Base-by-base conservation (phyloP, 305 asterid genomes). In the Fraxinus sp. region DNA sequence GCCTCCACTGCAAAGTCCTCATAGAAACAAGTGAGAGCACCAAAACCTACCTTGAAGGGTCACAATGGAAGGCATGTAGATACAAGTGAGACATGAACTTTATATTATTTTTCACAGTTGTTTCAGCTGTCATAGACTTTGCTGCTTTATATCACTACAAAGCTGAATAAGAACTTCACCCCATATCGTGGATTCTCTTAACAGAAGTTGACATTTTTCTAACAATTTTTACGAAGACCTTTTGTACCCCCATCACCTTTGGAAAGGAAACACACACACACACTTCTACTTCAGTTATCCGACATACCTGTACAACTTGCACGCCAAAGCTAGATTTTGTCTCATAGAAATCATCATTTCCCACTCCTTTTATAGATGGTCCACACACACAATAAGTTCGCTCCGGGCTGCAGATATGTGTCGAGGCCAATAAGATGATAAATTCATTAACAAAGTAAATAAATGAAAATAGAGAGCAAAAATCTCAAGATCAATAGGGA, bases 221-320 rank as follows among this genome's bases (percentile, higher is more conserved):
- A 68, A 68, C 37, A 26, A 68, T 28, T 4, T 68, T 68, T 26
- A 28, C 0, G 18, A 66, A 28, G 35, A 68, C 18, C 37, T 26
- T 68, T 26, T 28, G 33, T 26, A 68, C 18, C 7, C 37, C 18
- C 75, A 68, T 28, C 75, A 68, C 75, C 75, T 26, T 26, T 28
- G 36, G 1, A 4, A 72, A 72, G 46, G 20, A 46, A 75, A 84
- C 59, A 18, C 33, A 84, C 62, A 72, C 77, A 75, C 80, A 74
- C 77, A 79, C 79, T 55, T 14, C 62, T 79, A 83, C 77, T 77
- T 24, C 75, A 85, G 37, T 35, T 72, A 32, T 57, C 71, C 36
- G 30, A 84, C 83, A 80, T 90, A 96, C 99, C 99, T 97, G 98
- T 87, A 97, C 99, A 57, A 97, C 92, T 91, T 97, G 98, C 86